A percentile compares a stretch with the other conserved stretches of the same genome.
Evolutionary conservation across 208 protist species (phyloP).

Genomic region (Crithidia fasciculata): DNA sequence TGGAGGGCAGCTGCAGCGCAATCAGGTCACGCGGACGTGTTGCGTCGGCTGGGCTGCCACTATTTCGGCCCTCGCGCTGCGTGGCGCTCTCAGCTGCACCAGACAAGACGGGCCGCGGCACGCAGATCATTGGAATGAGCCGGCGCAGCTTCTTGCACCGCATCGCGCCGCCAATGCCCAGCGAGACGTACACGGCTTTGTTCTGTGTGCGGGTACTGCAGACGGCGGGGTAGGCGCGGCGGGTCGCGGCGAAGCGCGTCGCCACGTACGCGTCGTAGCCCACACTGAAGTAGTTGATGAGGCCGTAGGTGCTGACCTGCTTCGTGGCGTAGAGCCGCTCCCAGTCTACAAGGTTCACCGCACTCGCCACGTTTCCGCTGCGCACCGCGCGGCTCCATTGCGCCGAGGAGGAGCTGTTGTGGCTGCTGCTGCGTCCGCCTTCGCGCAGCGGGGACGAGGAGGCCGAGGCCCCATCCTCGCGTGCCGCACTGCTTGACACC

Average conservation of each 20-base stretch:
- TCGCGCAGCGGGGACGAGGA: background rate
- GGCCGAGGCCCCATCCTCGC: too few species aligned
- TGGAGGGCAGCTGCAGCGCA: constrained; percentile 54
- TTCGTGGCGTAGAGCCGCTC: constrained; percentile 25
- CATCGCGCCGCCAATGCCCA: constrained; percentile 50
- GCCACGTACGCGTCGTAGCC: constrained; percentile 84
- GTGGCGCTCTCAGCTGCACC: too few species aligned
- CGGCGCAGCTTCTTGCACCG: constrained; percentile 50
- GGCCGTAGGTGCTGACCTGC: constrained; percentile 36
- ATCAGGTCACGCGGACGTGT: constrained; percentile 32
- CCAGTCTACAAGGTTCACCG: constrained; percentile 59
- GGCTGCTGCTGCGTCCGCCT: background rate
- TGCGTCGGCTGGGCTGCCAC: background rate
- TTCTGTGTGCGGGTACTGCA: constrained; percentile 73
- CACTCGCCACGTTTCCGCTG: constrained; percentile 27
- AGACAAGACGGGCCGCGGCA: constrained; percentile 37
- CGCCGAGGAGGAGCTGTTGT: background rate
- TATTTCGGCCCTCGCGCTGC: too few species aligned
- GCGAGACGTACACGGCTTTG: constrained; percentile 77
- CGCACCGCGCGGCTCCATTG: constrained; percentile 2
- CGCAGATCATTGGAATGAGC: constrained; percentile 62
- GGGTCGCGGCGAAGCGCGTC: constrained; percentile 60
- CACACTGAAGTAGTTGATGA: constrained; percentile 88
- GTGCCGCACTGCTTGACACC: background rate
- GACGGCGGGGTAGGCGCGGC: constrained; percentile 52